Conservation (phyloP, 2,329 filamentous ascomycete species). For the Apiospora malaysiana region DNA sequence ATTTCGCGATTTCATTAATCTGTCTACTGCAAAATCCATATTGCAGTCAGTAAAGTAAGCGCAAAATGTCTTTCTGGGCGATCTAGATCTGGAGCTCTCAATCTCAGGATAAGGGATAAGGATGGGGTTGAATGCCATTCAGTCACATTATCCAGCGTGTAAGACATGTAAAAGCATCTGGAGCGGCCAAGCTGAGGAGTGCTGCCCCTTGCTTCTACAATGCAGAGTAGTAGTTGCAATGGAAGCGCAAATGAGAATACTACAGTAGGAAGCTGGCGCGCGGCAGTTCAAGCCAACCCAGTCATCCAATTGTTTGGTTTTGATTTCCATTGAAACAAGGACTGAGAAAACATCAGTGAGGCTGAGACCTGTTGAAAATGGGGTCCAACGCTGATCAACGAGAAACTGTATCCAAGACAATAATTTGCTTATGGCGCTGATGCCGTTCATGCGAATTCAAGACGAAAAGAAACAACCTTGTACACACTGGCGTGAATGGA, state of each 20-base stretch:
- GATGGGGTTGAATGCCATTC: too few species aligned
- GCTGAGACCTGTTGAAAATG: constrained; percentile 1
- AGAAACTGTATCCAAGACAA: constrained; percentile 5
- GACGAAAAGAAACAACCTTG: background rate
- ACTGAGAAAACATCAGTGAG: background rate
- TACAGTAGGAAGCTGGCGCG: background rate
- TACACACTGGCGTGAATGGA: background rate
- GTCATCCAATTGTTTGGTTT: constrained; percentile 5
- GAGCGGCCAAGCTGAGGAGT: too few species aligned
- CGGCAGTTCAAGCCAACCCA: background rate
- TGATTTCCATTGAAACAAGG: constrained; percentile 14
- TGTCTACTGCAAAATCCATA: background rate
- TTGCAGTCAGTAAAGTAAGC: background rate
- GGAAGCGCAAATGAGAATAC: background rate
- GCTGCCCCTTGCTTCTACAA: background rate
- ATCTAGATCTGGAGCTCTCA: background rate
- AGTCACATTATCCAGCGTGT: too few species aligned
- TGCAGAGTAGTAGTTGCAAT: background rate
- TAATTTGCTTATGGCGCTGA: constrained; percentile 4
- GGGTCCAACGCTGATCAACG: background rate
- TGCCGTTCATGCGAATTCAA: constrained; percentile 3
- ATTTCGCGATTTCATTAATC: background rate
- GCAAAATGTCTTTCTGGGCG: background rate
- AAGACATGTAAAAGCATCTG: too few species aligned
- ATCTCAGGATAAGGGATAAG: background rate